Evolutionary conservation across 2,329 filamentous ascomycete genomes (phyloP), one percentile per base, ranked within the genome.

Genomic region (Colletotrichum cordylinicola): DNA sequence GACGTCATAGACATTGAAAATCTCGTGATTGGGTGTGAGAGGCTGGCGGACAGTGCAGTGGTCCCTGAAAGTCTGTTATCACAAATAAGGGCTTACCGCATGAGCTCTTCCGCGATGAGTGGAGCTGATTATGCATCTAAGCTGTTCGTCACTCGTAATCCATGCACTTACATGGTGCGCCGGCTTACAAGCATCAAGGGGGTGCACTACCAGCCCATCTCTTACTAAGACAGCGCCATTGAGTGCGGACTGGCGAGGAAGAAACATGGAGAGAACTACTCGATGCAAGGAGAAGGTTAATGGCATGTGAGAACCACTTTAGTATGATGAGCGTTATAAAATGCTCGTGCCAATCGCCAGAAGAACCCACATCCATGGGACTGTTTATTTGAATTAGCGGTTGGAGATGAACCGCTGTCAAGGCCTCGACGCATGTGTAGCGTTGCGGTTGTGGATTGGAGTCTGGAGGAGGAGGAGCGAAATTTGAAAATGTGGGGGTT

Each of bases 401-500:
- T 66, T 33, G 62, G 39, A 48, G 39, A 29, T n/a, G 62, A 33
- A 33, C 29, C 43, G 21, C 43, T 21, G 43, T 33, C 64, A 52
- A 18, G 66, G 43, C 27, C 43, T 35, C 13, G 43, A 70, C 62
- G 33, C 56, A 33, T 21, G 31, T 48, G 24, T 37, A 24, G 24
- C 52, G 55, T 35, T 37, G 18, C 24, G 64, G n/a, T 39, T 15
- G 29, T 24, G 67, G 43, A 52, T n/a, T 52, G 43, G 43, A 52
- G n/a, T 48, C 16, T 70, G 65, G 70, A 37, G 24, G 12, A 13
- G 21, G n/a, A n/a, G 33, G 33, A 43, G 55, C 18, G 24, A 48
- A 24, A 67, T 35, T n/a, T 55, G 62, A 48, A 72, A 75, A 62
- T 67, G 73, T 75, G 73, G 62, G 61, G 39, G 31, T 33, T 52